phyloP scores from a whole-genome alignment of 2,329 filamentous ascomycete genomes.

The Penicillium concentricum region DNA sequence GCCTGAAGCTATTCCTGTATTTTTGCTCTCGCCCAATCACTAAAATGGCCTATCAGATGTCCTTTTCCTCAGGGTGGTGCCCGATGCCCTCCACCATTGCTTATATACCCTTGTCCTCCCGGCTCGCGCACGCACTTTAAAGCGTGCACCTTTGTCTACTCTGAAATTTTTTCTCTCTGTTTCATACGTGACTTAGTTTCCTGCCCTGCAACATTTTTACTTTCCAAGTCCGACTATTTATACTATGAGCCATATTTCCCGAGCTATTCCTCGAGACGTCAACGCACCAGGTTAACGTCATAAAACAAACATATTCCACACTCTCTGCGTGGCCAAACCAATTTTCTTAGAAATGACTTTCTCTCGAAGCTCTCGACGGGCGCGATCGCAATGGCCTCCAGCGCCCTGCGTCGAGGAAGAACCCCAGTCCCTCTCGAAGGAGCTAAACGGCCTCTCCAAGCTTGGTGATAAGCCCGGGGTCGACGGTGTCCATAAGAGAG shows the following conservation, averaged over 20 bases:
- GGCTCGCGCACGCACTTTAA: slow-evolving; percentile 12
- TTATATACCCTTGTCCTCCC: slow-evolving; percentile 21
- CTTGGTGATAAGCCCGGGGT: slow-evolving; percentile 32
- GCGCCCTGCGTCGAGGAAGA: slow-evolving; percentile 48
- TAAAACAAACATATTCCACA: not conserved
- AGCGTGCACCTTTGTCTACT: slow-evolving; percentile 19
- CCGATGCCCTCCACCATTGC: slow-evolving; percentile 20
- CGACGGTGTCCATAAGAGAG: slow-evolving; percentile 36
- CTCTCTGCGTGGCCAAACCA: slow-evolving; percentile 11
- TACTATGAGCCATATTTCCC: slow-evolving; percentile 22
- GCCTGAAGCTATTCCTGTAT: slow-evolving; percentile 22
- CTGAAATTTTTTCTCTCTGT: slow-evolving; percentile 10
- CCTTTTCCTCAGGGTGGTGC: slow-evolving; percentile 19
- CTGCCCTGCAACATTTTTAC: not conserved
- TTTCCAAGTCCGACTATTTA: slow-evolving; percentile 9
- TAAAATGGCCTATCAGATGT: slow-evolving; percentile 22
- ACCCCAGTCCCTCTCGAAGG: slow-evolving; percentile 41
- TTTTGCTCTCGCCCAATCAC: slow-evolving; percentile 22
- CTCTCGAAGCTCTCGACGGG: slow-evolving; percentile 15
- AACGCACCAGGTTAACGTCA: slow-evolving; percentile 25
- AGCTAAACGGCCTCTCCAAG: slow-evolving; percentile 35
- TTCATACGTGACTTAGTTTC: slow-evolving; percentile 2
- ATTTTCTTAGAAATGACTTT: slow-evolving; percentile 18
- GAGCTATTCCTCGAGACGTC: slow-evolving; percentile 12
- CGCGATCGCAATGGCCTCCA: slow-evolving; percentile 41